Evolutionary conservation across 2,329 filamentous ascomycete species (phyloP), one percentile per base, ranked within the genome.

Genomic region (Fusarium avenaceum): DNA sequence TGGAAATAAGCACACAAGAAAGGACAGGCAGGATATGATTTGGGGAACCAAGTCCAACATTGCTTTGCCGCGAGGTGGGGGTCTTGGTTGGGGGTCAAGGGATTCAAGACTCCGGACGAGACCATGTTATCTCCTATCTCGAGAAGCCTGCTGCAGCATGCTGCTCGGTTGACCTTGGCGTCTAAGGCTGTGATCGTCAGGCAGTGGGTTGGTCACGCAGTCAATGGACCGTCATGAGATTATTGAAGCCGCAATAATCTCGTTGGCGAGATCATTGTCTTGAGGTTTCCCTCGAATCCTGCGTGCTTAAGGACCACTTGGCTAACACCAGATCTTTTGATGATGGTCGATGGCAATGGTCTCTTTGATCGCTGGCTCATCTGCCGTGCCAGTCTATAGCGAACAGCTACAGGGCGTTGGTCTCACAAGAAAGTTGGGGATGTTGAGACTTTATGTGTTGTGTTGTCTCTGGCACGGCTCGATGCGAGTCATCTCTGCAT

Each of bases 11-110:
- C 32, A 51, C 47, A 46, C 24, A 61, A 22, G 43, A 38, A 35
- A 22, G 43, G 38, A 35, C 38, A 56, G 39, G 22, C 20, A 32
- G 22, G 40, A 24, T 22, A 51, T 38, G 40, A 51, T 40, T 32
- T 47, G 51, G 33, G 26, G 33, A 39, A 51, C 30, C 30, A 55
- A 59, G 38, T 47, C 30, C 38, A 68, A 44, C 43, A 65, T 52
- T 50, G 54, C 59, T 67, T 68, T 65, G 65, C 55, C 61, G 57
- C 43, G 20, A 50, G 44, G 65, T 67, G 65, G 65, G 65, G 64
- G 65, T 44, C 24, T 13, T 15, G 40, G 32, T 51, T 54, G 65
- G 64, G 59, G 63, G 43, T 40, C 51, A 47, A 35, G 22, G 19
- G 30, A 47, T 49, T 50, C 26, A 54, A 33, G 24, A 53, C 53